Base-by-base conservation (phyloP, 768 basidiomycete genomes). In the Nevesoporus exiguus region DNA sequence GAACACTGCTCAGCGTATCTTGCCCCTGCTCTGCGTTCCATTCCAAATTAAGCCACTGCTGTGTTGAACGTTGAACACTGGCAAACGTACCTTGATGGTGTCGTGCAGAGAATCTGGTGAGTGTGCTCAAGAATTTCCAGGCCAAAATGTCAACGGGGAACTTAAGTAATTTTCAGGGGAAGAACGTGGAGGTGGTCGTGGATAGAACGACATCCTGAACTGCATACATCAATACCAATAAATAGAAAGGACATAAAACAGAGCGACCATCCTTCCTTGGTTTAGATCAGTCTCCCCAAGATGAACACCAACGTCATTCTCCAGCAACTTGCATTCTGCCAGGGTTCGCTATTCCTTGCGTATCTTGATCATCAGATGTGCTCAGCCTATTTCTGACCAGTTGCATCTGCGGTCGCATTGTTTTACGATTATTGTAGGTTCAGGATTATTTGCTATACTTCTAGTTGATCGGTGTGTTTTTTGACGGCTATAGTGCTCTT, bases 381-480 rank as follows among this genome's bases (percentile, higher is more conserved):
- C 49, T 53, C 3, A 53, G 10, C 11, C 10, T 14, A 51, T 52
- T n/a, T 11, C 13, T 29, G 6, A 36, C 48, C 31, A 63, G 55
- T 47, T 21, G 62, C 62, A 9, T 17, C 49, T 27, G 41, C 31
- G 19, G 21, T 58, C 1, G 61, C 51, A 19, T 27, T 63, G 17
- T 5, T 57, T 19, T 63, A 60, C 34, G 61, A 63, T 52, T 57
- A 54, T 40, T 2, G 61, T 63, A 25, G 2, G 61, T 60, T 22
- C 21, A 13, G n/a, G 8, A n/a, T 40, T 5, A 2, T 5, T 27
- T 39, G 15, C 7, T 24, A 13, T 27, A 14, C 21, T 30, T 48
- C 3, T 25, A 22, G 1, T 48, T 60, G 47, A 62, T 41, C 10
- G 0, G 0, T 19, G 14, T 21, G n/a, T 31, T 27, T 13, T 2